These are phyloP conservation scores for Vanrija humicola DNA, from an alignment of 1,284 basidiomycete species.

Conservation along the genomic window DNA sequence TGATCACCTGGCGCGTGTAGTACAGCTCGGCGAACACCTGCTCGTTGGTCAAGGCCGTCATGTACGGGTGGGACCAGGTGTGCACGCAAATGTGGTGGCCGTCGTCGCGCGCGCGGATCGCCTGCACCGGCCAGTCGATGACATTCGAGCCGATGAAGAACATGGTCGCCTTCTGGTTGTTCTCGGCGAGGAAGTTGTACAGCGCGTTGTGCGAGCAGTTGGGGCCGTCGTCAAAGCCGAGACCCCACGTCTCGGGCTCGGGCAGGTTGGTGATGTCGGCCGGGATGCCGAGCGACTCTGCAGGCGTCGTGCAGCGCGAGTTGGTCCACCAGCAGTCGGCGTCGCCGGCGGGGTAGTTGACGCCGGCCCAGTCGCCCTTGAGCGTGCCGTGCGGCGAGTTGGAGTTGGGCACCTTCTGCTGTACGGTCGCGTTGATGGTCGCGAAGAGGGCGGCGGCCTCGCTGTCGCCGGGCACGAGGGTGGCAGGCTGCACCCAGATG, in stretches of 20 bases:
- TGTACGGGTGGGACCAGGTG: constrained; percentile 53
- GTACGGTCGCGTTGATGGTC: constrained; percentile 41
- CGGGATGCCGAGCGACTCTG: constrained; percentile 26
- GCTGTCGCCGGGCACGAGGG: constrained; percentile 45
- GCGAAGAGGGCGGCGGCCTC: constrained; percentile 41
- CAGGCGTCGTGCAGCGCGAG: constrained; percentile 42
- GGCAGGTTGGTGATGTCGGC: constrained; percentile 48
- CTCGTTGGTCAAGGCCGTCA: constrained; percentile 53
- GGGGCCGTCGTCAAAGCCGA: constrained; percentile 54
- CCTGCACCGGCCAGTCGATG: constrained; percentile 55
- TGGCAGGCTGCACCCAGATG: constrained; percentile 46
- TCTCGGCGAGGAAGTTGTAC: constrained; percentile 52
- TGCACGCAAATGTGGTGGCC: constrained; percentile 51
- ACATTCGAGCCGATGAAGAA: constrained; percentile 55
- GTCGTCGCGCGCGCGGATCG: constrained; percentile 50
- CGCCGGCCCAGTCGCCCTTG: constrained; percentile 33
- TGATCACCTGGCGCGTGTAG: constrained; percentile 54
- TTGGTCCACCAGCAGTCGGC: constrained; percentile 48
- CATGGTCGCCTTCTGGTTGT: constrained; percentile 55
- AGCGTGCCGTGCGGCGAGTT: constrained; percentile 42
- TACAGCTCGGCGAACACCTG: constrained; percentile 57
- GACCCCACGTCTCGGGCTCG: constrained; percentile 55
- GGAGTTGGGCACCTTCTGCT: constrained; percentile 2
- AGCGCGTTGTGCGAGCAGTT: constrained; percentile 54
- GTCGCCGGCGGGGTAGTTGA: constrained; percentile 20